phyloP scores from a whole-genome alignment of 208 protist species.

The Acanthamoeba lenticulata region DNA sequence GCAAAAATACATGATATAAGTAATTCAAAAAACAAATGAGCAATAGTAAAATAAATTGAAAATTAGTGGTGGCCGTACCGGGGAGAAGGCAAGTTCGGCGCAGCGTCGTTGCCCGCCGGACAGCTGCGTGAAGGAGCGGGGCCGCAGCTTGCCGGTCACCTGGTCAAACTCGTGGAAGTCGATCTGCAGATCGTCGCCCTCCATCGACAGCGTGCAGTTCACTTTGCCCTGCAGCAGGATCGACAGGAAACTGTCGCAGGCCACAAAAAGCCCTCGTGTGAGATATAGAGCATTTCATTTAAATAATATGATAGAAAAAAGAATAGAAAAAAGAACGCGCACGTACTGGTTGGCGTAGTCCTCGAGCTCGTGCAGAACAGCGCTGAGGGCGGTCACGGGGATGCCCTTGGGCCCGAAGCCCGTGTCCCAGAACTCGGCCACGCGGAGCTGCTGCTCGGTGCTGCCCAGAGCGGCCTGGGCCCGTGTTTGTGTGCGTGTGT shows the following conservation, averaged over 20 bases:
- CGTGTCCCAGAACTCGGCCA: constrained; percentile 70
- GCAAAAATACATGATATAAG: too few relatives aligned
- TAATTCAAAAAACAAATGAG: not conserved
- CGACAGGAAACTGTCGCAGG: constrained; percentile 8
- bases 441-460: not conserved
- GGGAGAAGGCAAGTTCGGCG: constrained; percentile 70
- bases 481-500: too few relatives aligned
- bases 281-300: too few relatives aligned
- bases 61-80: not conserved
- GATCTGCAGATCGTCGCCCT: constrained; percentile 68
- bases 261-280: not conserved
- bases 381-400: constrained; percentile 28
- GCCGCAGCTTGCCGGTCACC: not conserved
- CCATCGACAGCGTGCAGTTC: constrained; percentile 61
- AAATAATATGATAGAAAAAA: not conserved
- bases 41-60: not conserved
- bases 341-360: constrained; percentile 73
- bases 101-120: constrained; percentile 74
- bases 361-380: constrained; percentile 70
- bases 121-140: constrained; percentile 66
- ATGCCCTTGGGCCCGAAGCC: constrained; percentile 72
- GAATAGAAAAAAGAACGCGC: not conserved
- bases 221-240: constrained; percentile 68
- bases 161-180: constrained; percentile 69
- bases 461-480: not conserved